Conservation (phyloP, 2,329 filamentous ascomycete species). For the Cordyceps farinosa region DNA sequence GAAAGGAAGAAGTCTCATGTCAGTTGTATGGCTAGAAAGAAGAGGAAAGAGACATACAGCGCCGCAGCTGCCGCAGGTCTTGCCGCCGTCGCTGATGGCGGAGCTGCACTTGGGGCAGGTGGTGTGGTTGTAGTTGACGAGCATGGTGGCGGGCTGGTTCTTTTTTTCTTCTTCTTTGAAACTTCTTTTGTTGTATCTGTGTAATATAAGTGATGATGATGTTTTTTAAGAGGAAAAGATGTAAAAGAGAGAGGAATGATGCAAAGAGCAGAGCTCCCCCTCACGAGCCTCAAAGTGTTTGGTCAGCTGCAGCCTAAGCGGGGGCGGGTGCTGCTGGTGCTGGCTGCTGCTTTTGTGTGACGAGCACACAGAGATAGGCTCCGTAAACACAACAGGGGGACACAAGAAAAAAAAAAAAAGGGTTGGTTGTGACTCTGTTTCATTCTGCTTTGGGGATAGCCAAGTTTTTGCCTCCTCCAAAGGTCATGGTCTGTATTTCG, state of each 20-base stretch:
- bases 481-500: neutral
- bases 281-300: neutral
- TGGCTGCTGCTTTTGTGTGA: no score
- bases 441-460: neutral
- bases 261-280: neutral
- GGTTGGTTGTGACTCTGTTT: no score
- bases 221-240: neutral
- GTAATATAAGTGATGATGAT: no score
- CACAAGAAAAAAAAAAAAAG: neutral
- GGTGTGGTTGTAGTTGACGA: conserved; percentile 36
- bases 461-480: neutral
- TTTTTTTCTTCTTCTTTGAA: neutral
- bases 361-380: no score
- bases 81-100: conserved; percentile 41
- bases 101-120: conserved; percentile 57
- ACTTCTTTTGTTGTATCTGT: neutral
- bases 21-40: neutral
- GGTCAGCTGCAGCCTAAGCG: conserved; percentile 12
- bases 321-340: neutral
- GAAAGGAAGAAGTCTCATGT: neutral
- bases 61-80: conserved; percentile 55
- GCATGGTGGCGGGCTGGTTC: conserved; percentile 24
- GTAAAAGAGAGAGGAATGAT: neutral
- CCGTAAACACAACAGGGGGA: neutral
- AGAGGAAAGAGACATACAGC: conserved; percentile 42